Percentiles rank a stretch among this genome's conserved stretches.
Conservation (phyloP, 2,329 filamentous ascomycete genomes). For the Domatiomyces catenatus region DNA sequence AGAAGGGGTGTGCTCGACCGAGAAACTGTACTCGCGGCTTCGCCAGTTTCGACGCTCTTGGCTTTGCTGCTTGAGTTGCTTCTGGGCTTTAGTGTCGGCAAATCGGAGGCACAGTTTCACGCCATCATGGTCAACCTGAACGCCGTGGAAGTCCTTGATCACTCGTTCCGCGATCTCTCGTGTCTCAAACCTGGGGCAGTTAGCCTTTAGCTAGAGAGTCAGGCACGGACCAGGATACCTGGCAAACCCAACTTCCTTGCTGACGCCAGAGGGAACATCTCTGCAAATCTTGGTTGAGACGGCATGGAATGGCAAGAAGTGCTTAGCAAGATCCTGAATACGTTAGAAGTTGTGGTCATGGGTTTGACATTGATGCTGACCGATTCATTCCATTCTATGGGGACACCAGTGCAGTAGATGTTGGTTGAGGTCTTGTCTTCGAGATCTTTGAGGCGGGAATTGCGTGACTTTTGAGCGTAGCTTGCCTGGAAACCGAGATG, state of each 20-base stretch:
- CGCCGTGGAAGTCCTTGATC: constrained; percentile 72
- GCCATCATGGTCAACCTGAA: constrained; percentile 58
- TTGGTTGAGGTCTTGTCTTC: constrained; percentile 83
- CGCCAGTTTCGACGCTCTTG: constrained; percentile 90
- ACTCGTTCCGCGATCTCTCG: constrained; percentile 84
- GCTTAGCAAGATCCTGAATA: constrained; percentile 54
- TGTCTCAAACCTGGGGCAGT: constrained; percentile 56
- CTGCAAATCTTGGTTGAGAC: constrained; percentile 91
- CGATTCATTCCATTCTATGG: constrained; percentile 78
- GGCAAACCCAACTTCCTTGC: constrained; percentile 92
- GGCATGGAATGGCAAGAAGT: constrained; percentile 43
- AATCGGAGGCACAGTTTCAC: constrained; percentile 87
- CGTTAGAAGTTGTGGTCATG: constrained; percentile 11
- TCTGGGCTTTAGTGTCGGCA: constrained; percentile 91
- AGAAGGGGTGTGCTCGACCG: constrained; percentile 33
- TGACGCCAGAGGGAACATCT: constrained; percentile 69
- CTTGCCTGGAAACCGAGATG: constrained; percentile 92
- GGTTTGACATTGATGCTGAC: constrained; percentile 35
- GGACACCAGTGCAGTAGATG: constrained; percentile 93
- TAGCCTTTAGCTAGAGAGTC: constrained; percentile 8
- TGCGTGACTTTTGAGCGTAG: constrained; percentile 97
- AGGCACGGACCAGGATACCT: constrained; percentile 42
- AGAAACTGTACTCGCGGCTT: constrained; percentile 76
- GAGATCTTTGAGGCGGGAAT: constrained; percentile 92
- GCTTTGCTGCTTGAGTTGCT: constrained; percentile 89